Evolutionary conservation across 768 basidiomycete species (phyloP).

Genomic region (Myochromella boudieri): DNA sequence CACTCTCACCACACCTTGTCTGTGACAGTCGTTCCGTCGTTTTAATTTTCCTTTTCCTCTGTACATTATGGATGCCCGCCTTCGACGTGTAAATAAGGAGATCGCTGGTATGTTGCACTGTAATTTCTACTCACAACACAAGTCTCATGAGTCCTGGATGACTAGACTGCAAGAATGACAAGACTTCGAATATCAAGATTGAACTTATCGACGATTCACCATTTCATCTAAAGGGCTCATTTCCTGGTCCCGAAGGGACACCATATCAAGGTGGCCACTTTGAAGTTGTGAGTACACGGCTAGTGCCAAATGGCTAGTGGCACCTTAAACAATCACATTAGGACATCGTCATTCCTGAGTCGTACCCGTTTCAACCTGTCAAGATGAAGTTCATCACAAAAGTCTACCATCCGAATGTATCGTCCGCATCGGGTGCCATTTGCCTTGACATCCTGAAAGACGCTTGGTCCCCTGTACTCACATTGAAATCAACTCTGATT

Average conservation of each 20-base stretch:
- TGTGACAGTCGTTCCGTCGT: constrained; percentile 3
- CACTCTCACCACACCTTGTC: constrained; percentile 4
- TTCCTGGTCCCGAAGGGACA: constrained; percentile 89
- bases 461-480: constrained; percentile 94
- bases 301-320: too few species aligned
- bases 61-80: constrained; percentile 75
- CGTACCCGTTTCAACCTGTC: constrained; percentile 90
- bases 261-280: constrained; percentile 92
- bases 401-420: constrained; percentile 95
- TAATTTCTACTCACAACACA: background rate
- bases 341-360: constrained; percentile 93
- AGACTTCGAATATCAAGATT: constrained; percentile 81
- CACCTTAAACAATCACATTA: constrained; percentile 25
- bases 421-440: constrained; percentile 92
- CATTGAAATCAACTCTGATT: constrained; percentile 94
- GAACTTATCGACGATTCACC: constrained; percentile 87
- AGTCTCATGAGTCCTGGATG: background rate
- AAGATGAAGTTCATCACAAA: constrained; percentile 99
- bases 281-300: constrained; percentile 82
- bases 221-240: constrained; percentile 89
- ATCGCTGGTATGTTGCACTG: constrained; percentile 63
- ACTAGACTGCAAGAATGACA: constrained; percentile 93
- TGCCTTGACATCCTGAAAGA: constrained; percentile 88
- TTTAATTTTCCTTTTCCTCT: constrained; percentile 9
- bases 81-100: constrained; percentile 92